phyloP scores from a whole-genome alignment of 257 asterid genomes.

The Lycium ferocissimum region DNA sequence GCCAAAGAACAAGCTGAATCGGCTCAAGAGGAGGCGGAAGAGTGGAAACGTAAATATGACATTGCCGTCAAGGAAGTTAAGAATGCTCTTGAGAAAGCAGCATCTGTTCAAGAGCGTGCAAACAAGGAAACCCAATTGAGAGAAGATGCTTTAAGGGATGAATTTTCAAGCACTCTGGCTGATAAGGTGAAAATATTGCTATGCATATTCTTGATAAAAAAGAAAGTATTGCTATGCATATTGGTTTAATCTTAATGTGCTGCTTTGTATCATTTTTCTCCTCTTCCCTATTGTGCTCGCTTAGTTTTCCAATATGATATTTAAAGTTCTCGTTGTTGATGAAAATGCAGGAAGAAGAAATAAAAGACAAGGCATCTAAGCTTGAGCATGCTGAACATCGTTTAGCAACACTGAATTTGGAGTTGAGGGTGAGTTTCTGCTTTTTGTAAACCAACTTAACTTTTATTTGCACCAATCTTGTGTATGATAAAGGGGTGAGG shows the following conservation, averaged over 20 bases:
- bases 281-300: constrained; percentile 25
- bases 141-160: constrained; percentile 85
- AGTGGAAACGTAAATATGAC: constrained; percentile 95
- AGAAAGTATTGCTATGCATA: not conserved
- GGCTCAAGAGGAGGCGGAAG: constrained; percentile 93
- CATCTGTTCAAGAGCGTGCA: constrained; percentile 81
- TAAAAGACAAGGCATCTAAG: constrained; percentile 70
- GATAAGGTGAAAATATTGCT: constrained; percentile 64
- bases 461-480: not conserved
- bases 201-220: not conserved
- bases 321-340: constrained; percentile 35
- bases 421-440: constrained; percentile 72
- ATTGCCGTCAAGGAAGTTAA: constrained; percentile 84
- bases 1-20: constrained; percentile 92
- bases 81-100: constrained; percentile 91
- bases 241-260: not conserved
- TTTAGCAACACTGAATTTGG: constrained; percentile 75
- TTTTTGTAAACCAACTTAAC: not conserved
- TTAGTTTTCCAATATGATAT: constrained; percentile 24
- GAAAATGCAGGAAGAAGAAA: constrained; percentile 76
- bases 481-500: not conserved
- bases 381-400: constrained; percentile 92
- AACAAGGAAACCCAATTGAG: constrained; percentile 76
- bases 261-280: constrained; percentile 11
- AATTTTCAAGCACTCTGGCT: constrained; percentile 65